A percentile compares a stretch with the other conserved stretches of the same genome.
Evolutionary conservation across 768 basidiomycete genomes (phyloP).

Genomic region (Tylopilus rubrobrunneus): DNA sequence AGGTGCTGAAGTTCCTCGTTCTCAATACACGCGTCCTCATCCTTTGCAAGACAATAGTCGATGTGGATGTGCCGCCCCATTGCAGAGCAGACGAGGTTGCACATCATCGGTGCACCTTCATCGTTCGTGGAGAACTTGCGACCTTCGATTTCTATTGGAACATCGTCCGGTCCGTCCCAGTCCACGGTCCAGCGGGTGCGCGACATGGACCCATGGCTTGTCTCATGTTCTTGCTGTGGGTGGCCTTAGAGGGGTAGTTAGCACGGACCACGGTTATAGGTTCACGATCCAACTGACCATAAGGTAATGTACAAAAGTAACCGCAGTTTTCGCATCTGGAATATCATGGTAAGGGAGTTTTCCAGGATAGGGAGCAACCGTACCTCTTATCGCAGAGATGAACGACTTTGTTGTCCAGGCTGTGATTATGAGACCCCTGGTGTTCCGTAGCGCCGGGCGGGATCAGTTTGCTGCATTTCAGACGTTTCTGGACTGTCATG

Average conservation of each 20-base stretch:
- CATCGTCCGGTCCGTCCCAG: slow-evolving; percentile 45
- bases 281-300: slow-evolving; percentile 35
- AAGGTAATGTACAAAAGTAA: slow-evolving; percentile 55
- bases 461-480: slow-evolving; percentile 35
- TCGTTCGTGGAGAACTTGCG: slow-evolving; percentile 51
- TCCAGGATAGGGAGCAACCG: background rate
- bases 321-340: slow-evolving; percentile 51
- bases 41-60: slow-evolving; percentile 48
- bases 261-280: accelerated
- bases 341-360: background rate
- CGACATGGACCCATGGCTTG: slow-evolving; percentile 62
- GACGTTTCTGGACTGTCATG: no score
- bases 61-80: slow-evolving; percentile 58
- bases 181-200: slow-evolving; percentile 49
- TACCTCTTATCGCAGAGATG: slow-evolving; percentile 54
- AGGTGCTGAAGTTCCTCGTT: slow-evolving; percentile 48
- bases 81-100: slow-evolving; percentile 50
- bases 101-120: slow-evolving; percentile 62
- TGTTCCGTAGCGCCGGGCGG: slow-evolving; percentile 42
- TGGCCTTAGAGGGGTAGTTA: slow-evolving; percentile 39
- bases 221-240: slow-evolving; percentile 57
- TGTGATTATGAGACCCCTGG: slow-evolving; percentile 47
- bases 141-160: slow-evolving; percentile 49
- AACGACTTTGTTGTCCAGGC: slow-evolving; percentile 39
- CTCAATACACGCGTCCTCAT: slow-evolving; percentile 33